A percentile compares a stretch with the other conserved stretches of the same genome.
Conservation (phyloP, 2,329 filamentous ascomycete species). For the Sporothrix sp. region DNA sequence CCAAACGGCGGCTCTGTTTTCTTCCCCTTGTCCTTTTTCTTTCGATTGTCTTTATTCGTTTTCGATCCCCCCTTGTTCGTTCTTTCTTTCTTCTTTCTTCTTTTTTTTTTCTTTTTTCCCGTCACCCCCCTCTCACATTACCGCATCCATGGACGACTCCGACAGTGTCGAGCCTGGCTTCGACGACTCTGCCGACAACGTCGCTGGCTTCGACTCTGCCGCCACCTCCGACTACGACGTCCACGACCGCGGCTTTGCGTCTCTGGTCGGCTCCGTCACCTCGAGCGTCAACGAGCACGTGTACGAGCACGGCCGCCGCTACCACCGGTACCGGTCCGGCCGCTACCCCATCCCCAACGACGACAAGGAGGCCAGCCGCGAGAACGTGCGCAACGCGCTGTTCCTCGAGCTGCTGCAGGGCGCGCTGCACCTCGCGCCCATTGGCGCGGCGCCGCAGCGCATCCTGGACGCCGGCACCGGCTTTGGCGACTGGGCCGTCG, state of each 20-base stretch:
- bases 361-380: constrained; percentile 34
- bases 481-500: constrained; percentile 23
- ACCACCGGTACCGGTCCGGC: constrained; percentile 22
- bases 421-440: constrained; percentile 42
- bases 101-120: background rate
- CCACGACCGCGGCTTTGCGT: constrained; percentile 20
- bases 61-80: background rate
- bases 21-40: background rate
- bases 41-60: background rate
- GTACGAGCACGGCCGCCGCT: constrained; percentile 29
- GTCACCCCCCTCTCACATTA: background rate
- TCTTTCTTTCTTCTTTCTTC: background rate
- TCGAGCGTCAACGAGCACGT: constrained; percentile 30
- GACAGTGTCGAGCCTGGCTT: constrained; percentile 18
- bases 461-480: constrained; percentile 24
- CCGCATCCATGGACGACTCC: constrained; percentile 10
- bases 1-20: background rate
- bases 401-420: constrained; percentile 38
- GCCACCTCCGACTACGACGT: constrained; percentile 31
- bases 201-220: constrained; percentile 20
- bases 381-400: constrained; percentile 43
- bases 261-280: constrained; percentile 30
- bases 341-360: constrained; percentile 30
- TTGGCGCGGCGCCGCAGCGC: constrained; percentile 19
- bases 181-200: constrained; percentile 12